phyloP scores from a whole-genome alignment of 805 yeast species.

The Wickerhamiella sergipiensis region DNA sequence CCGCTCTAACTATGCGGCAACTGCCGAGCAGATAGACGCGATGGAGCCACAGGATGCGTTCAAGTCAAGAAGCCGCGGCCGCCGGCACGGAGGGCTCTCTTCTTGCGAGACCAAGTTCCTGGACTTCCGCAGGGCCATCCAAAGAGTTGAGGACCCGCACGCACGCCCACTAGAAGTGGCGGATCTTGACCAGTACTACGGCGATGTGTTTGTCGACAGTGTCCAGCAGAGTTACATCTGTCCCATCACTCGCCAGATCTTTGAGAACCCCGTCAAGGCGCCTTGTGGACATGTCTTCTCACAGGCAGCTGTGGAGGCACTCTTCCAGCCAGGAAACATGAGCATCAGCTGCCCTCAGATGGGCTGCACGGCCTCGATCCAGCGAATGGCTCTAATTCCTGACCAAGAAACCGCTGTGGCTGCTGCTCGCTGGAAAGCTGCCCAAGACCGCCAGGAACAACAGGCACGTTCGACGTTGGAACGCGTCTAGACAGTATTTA shows the following conservation, averaged over 20 bases:
- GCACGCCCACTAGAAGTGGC: neutral
- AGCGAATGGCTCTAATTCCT: neutral
- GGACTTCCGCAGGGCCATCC: neutral
- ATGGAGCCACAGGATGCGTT: neutral
- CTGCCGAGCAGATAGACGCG: neutral
- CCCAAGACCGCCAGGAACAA: neutral
- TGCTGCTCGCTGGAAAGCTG: neutral
- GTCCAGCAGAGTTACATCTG: constrained; percentile 6
- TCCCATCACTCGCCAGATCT: constrained; percentile 4
- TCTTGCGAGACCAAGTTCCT: neutral
- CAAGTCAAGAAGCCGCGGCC: neutral
- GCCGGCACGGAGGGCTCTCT: neutral
- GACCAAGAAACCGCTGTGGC: neutral
- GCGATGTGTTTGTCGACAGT: constrained; percentile 3
- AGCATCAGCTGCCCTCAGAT: neutral
- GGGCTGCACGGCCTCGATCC: neutral
- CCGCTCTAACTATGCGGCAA: no score
- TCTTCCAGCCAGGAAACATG: neutral
- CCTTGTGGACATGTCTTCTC: constrained; percentile 14
- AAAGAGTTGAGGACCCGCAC: neutral
- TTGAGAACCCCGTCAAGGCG: constrained; percentile 12
- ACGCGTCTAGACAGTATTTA: neutral
- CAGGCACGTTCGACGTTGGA: neutral
- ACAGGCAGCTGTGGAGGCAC: neutral
- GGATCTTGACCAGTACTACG: constrained; percentile 1